phyloP scores from a whole-genome alignment of 257 asterid species.

The Petrea volubilis region DNA sequence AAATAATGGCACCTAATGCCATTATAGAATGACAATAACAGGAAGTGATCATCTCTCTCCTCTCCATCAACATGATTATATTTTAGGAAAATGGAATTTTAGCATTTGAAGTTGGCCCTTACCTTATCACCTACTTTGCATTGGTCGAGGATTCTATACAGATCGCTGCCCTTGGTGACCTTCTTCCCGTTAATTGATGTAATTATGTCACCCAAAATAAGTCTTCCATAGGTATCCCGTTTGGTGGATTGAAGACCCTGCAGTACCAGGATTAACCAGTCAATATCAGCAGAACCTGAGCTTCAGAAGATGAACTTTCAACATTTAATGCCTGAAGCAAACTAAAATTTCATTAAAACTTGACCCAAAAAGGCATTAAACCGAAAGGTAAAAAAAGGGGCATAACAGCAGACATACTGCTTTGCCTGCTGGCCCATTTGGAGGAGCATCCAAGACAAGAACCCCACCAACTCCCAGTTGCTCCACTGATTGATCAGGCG shows the following conservation, averaged over 20 bases:
- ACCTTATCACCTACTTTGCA: conserved; percentile 74
- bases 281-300: background rate
- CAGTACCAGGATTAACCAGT: conserved; percentile 14
- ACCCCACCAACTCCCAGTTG: conserved; percentile 78
- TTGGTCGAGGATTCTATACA: conserved; percentile 72
- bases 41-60: background rate
- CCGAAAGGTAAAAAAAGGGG: background rate
- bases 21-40: background rate
- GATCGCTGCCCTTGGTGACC: conserved; percentile 60
- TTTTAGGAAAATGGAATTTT: background rate
- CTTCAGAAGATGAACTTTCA: background rate
- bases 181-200: conserved; percentile 68
- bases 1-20: background rate
- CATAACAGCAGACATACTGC: conserved; percentile 45
- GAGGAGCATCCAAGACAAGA: conserved; percentile 77
- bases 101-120: conserved; percentile 8
- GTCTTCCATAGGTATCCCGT: conserved; percentile 68
- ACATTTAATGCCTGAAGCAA: background rate
- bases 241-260: conserved; percentile 67
- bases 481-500: conserved; percentile 75
- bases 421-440: conserved; percentile 81
- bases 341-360: background rate
- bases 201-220: conserved; percentile 63
- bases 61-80: background rate
- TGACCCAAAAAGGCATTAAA: background rate